Percentiles rank a stretch among this genome's conserved stretches.
These are phyloP conservation scores for Pleurozium schreberi DNA, from an alignment of 225 moss, liverwort and hornwort genomes.

Conservation along the genomic window DNA sequence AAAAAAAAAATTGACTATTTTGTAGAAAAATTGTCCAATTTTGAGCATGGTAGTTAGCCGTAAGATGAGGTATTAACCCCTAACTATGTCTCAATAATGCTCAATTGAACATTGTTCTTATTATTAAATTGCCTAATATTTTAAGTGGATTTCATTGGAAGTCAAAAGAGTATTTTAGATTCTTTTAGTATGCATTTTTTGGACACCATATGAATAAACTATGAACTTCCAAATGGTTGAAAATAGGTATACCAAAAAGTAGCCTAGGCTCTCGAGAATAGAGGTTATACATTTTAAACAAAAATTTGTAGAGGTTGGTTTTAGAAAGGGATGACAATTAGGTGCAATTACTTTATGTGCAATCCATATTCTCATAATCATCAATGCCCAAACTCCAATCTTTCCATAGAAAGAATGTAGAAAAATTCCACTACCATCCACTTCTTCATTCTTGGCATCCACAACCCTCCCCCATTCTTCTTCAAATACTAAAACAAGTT, in stretches of 20 bases:
- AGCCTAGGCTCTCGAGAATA: background rate
- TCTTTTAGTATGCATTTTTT: background rate
- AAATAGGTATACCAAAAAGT: background rate
- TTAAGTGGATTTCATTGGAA: fast-evolving
- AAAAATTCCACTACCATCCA: background rate
- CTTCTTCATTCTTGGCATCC: background rate
- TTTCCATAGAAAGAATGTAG: background rate
- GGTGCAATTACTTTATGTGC: fast-evolving
- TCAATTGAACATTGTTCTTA: background rate
- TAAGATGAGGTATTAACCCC: background rate
- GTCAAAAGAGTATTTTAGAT: background rate
- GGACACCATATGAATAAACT: background rate
- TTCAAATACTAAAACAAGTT: background rate
- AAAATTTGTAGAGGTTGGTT: fast-evolving
- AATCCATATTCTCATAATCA: background rate
- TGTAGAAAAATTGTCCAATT: fast-evolving
- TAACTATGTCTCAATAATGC: background rate
- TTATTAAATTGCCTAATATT: background rate
- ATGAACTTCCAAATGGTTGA: background rate
- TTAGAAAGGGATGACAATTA: background rate
- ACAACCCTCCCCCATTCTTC: background rate
- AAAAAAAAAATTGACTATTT: background rate
- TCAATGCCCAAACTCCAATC: fast-evolving
- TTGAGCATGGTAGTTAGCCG: background rate
- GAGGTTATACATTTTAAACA: background rate